Base-by-base conservation (phyloP, 2,329 filamentous ascomycete genomes). In the Neonectria punicea region DNA sequence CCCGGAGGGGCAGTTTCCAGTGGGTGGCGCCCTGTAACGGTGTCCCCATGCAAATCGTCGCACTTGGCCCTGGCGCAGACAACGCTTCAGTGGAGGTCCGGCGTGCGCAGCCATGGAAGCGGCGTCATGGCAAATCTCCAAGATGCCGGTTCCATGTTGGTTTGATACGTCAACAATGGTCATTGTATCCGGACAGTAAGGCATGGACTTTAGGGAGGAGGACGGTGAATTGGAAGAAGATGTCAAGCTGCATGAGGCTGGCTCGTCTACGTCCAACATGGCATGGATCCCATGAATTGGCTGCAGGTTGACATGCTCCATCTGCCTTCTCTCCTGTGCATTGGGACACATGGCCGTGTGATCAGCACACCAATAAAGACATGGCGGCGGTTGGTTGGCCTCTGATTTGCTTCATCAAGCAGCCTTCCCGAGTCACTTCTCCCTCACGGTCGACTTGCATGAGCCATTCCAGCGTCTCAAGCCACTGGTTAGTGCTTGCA, bases 11-110 rank as follows among this genome's bases (percentile, higher is more conserved):
- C 25, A n/a, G 14, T 30, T 14, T 32, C 28, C 28, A 20, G 28
- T 50, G 49, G 49, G 28, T 51, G 30, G 30, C 49, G 49, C 49
- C 10, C 30, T 51, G 49, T 34, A 51, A 51, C 49, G n/a, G 16
- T 10, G 30, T n/a, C 49, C 28, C 36, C 36, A 16, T 39, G 36
- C 6, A 13, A 39, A 30, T 50, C 47, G 47, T 50, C 16, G 30
- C 25, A 30, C 47, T n/a, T 32, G 47, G 47, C 47, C 25, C 28
- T 18, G 18, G 28, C 28, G 25, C 16, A 5, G 47, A 11, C 7
- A 16, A 39, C 14, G 6, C 36, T 39, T 39, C 36, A 39, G 36
- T 39, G 36, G 36, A 34, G 32, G 10, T 34, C 5, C 32, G 11
- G 32, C 32, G 10, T 34, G 32, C 18, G 41, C 20, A 14, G 44